Conservation (phyloP, 73 alveolate species). For the Uronychia binucleata region DNA sequence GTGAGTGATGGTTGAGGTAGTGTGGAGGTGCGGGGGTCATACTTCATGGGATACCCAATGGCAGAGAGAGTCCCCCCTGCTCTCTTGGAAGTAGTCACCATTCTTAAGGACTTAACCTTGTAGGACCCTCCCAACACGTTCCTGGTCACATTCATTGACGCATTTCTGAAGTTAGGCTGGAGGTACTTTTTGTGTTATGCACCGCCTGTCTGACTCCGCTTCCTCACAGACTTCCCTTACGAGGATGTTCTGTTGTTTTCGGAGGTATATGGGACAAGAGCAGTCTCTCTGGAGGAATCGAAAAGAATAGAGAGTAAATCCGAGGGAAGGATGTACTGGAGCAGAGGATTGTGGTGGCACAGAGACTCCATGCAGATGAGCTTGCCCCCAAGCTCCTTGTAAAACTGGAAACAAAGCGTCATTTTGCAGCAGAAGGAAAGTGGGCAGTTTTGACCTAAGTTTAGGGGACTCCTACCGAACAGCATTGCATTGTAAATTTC, state of each 20-base stretch:
- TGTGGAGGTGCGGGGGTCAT: too few species aligned
- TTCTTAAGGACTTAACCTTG: background rate
- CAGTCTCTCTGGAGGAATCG: too few species aligned
- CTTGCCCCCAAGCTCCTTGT: conserved; percentile 48
- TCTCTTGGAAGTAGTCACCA: background rate
- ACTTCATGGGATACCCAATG: background rate
- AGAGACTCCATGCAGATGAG: conserved; percentile 62
- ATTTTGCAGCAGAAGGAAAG: conserved; percentile 47
- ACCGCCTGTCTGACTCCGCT: too few species aligned
- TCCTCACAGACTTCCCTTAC: too few species aligned
- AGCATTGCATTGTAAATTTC: conserved; percentile 35
- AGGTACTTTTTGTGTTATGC: background rate
- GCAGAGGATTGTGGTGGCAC: conserved; percentile 53
- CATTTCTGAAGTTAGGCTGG: background rate
- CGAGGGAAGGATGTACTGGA: conserved; percentile 14
- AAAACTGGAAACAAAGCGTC: conserved; percentile 47
- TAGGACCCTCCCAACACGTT: background rate
- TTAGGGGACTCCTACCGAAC: conserved; percentile 12
- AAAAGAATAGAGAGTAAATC: background rate
- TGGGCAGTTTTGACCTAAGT: conserved; percentile 25
- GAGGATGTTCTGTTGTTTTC: too few species aligned
- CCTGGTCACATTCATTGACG: background rate
- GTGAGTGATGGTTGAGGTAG: too few species aligned
- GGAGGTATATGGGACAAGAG: too few species aligned
- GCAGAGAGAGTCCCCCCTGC: background rate